phyloP scores from a whole-genome alignment of 345 rosid genomes.

The Salix exigua region DNA sequence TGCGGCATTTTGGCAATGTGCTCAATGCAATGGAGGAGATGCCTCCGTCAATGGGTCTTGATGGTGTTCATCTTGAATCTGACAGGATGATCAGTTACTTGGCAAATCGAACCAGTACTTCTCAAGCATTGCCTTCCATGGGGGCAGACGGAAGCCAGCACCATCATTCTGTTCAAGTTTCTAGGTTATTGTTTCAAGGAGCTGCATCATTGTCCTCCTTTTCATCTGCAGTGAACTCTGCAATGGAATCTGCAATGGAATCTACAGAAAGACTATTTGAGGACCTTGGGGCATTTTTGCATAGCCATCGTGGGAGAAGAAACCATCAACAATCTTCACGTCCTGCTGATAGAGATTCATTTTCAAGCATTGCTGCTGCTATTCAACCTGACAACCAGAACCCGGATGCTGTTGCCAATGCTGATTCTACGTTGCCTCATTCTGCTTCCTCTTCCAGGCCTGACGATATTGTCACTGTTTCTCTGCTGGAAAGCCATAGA shows the following conservation, averaged over 20 bases:
- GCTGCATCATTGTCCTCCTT: slow-evolving; percentile 33
- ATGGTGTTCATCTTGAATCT: slow-evolving; percentile 8
- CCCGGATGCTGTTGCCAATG: slow-evolving; percentile 18
- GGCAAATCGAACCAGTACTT: not conserved
- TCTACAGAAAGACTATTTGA: slow-evolving; percentile 33
- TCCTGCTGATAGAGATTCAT: slow-evolving; percentile 24
- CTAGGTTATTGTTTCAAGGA: slow-evolving; percentile 26
- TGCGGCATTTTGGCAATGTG: slow-evolving; percentile 34
- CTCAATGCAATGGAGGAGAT: slow-evolving; percentile 30
- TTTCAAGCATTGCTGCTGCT: slow-evolving; percentile 14
- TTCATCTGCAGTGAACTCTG: slow-evolving; percentile 37
- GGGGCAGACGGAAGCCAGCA: slow-evolving; percentile 12
- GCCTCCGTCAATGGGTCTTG: slow-evolving; percentile 27
- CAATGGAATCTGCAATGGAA: slow-evolving; percentile 23
- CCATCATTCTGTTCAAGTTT: slow-evolving; percentile 22
- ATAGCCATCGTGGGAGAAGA: slow-evolving; percentile 24
- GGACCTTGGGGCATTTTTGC: slow-evolving; percentile 38
- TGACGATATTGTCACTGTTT: slow-evolving; percentile 12
- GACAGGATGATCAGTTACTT: slow-evolving; percentile 18
- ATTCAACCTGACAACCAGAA: slow-evolving; percentile 18
- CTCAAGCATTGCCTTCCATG: slow-evolving; percentile 1
- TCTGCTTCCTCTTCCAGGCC: slow-evolving; percentile 17
- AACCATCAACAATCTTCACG: slow-evolving; percentile 21
- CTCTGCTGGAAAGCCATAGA: slow-evolving; percentile 1
- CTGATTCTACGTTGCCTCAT: slow-evolving; percentile 11